phyloP scores from a whole-genome alignment of 306 rosid species.

The Castanopsis chinensis region DNA sequence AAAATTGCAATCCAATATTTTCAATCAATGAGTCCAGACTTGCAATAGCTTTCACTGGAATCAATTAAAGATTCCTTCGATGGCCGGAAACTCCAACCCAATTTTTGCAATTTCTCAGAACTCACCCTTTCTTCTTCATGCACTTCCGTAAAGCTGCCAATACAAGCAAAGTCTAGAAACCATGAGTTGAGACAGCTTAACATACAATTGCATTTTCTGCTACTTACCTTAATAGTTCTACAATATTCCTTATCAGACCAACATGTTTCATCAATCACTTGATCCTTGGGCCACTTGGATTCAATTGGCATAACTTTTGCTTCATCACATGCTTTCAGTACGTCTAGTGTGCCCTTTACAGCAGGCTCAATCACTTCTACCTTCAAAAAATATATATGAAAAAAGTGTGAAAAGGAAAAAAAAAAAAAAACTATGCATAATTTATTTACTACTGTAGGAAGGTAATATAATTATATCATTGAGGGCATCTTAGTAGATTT shows the following conservation, averaged over 20 bases:
- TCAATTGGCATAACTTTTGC: slow-evolving; percentile 40
- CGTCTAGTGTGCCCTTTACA: slow-evolving; percentile 27
- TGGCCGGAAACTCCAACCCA: slow-evolving; percentile 61
- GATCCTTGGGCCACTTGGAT: slow-evolving; percentile 41
- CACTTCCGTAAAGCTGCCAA: too few species aligned
- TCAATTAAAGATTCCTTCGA: slow-evolving; percentile 56
- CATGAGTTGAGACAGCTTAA: background rate
- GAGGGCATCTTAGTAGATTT: background rate
- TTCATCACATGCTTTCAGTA: slow-evolving; percentile 37
- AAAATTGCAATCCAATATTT: background rate
- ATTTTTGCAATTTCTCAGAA: slow-evolving; percentile 48
- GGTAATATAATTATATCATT: background rate
- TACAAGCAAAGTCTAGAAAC: background rate
- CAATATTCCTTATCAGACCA: slow-evolving; percentile 50
- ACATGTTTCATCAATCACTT: slow-evolving; percentile 37
- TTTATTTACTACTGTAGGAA: too few species aligned
- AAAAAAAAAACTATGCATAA: too few species aligned
- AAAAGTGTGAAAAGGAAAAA: too few species aligned
- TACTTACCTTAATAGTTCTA: slow-evolving; percentile 35
- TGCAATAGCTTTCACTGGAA: slow-evolving; percentile 46
- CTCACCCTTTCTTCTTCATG: slow-evolving; percentile 10
- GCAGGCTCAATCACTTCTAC: slow-evolving; percentile 28
- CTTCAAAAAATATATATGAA: background rate
- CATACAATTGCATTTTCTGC: background rate
- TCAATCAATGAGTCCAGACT: slow-evolving; percentile 35